Percentiles rank a stretch among this genome's conserved stretches.
phyloP scores from a whole-genome alignment of 768 basidiomycete genomes.

The Paxillus involutus region DNA sequence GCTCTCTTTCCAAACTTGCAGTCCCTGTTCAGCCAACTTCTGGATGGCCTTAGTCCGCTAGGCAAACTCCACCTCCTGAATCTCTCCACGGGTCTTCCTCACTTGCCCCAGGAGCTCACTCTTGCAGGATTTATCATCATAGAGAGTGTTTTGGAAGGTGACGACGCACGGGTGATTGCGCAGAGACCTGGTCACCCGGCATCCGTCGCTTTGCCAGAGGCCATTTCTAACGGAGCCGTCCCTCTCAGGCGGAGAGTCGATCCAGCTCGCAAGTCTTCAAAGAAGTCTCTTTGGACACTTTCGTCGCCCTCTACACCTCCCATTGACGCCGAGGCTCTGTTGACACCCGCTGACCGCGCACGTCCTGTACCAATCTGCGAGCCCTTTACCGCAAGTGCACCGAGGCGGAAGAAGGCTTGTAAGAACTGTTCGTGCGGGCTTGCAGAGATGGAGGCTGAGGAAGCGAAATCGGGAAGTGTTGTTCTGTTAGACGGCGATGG shows the following conservation, averaged over 20 bases:
- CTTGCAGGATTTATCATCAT: slow-evolving; percentile 66
- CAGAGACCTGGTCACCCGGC: slow-evolving; percentile 63
- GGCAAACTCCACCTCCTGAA: slow-evolving; percentile 72
- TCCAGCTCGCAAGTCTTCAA: slow-evolving; percentile 63
- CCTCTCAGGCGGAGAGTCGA: slow-evolving; percentile 55
- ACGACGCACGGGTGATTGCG: slow-evolving; percentile 52
- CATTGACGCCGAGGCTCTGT: slow-evolving; percentile 80
- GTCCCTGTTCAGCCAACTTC: slow-evolving; percentile 58
- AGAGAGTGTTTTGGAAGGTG: slow-evolving; percentile 35
- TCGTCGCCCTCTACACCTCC: slow-evolving; percentile 65
- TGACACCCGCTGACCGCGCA: slow-evolving; percentile 79
- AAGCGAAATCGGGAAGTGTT: slow-evolving; percentile 57
- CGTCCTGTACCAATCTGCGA: slow-evolving; percentile 80
- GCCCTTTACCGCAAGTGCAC: slow-evolving; percentile 48
- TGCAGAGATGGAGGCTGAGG: slow-evolving; percentile 88
- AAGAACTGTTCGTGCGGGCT: slow-evolving; percentile 97
- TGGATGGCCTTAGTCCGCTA: slow-evolving; percentile 58
- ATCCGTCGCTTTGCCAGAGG: slow-evolving; percentile 40
- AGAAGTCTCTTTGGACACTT: slow-evolving; percentile 88
- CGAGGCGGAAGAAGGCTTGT: slow-evolving; percentile 88
- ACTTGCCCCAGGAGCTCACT: slow-evolving; percentile 58
- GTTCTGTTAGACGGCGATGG: slow-evolving; percentile 63
- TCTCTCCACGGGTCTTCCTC: slow-evolving; percentile 41
- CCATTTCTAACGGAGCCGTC: slow-evolving; percentile 28
- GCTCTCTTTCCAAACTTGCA: slow-evolving; percentile 51